Evolutionary conservation across 75 land plant genomes (phyloP).

Genomic region (Ceratopteris richardii): DNA sequence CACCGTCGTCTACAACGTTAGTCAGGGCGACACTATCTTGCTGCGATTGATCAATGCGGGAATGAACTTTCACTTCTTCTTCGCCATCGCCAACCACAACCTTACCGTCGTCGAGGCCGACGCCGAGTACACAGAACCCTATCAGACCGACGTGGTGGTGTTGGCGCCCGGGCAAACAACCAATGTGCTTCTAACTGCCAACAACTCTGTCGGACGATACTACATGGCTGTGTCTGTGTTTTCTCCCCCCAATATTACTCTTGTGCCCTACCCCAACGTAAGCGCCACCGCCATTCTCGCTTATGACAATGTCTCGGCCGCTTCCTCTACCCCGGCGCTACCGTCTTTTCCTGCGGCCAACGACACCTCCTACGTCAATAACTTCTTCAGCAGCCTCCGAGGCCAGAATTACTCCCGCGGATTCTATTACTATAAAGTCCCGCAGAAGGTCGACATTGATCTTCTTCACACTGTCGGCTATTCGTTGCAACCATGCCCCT

Average conservation of each 20-base stretch:
- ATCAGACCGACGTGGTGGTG: slow-evolving; percentile 25
- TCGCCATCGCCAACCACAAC: slow-evolving; percentile 27
- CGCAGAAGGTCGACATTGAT: slow-evolving; percentile 38
- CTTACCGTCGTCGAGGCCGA: slow-evolving; percentile 31
- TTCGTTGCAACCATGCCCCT: slow-evolving; percentile 25
- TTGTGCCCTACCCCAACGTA: slow-evolving; percentile 28
- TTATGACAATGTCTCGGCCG: slow-evolving; percentile 16
- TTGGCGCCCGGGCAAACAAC: slow-evolving; percentile 58
- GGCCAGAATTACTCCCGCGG: slow-evolving; percentile 19
- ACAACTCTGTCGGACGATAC: background rate
- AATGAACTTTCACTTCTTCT: slow-evolving; percentile 22
- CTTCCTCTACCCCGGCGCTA: slow-evolving; percentile 9
- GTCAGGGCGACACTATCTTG: slow-evolving; percentile 15
- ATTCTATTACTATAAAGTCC: slow-evolving; percentile 41
- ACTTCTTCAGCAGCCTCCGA: slow-evolving; percentile 24
- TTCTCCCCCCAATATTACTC: slow-evolving; percentile 3
- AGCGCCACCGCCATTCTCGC: slow-evolving; percentile 32
- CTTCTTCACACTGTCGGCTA: slow-evolving; percentile 56
- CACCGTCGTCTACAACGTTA: slow-evolving; percentile 13
- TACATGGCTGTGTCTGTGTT: slow-evolving; percentile 15
- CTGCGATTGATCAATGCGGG: slow-evolving; percentile 31
- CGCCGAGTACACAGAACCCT: slow-evolving; percentile 42
- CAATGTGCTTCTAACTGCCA: slow-evolving; percentile 21
- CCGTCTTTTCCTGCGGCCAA: slow-evolving; percentile 51
- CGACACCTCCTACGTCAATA: slow-evolving; percentile 39